Conservation (phyloP, 441 rosid genomes). For the Corymbia calophylla region DNA sequence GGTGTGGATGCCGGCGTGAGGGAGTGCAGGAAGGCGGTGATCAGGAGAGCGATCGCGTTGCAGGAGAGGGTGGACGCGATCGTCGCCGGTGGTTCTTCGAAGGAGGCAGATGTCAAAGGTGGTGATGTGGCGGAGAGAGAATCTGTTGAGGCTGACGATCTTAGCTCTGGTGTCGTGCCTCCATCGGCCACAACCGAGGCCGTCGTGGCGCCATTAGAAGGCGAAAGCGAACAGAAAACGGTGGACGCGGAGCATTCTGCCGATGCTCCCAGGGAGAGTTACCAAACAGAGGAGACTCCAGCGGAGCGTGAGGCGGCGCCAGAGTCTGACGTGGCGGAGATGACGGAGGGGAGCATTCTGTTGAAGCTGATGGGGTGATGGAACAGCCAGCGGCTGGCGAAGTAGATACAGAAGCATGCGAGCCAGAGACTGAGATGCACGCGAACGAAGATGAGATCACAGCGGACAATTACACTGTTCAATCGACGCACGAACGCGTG, state of each 20-base stretch:
- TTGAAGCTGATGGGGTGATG: neutral
- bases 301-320: neutral
- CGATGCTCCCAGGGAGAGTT: neutral
- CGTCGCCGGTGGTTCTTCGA: neutral
- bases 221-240: neutral
- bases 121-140: neutral
- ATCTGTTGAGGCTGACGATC: neutral
- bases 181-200: neutral
- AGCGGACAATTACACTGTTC: neutral
- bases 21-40: constrained; percentile 42
- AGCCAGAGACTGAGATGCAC: neutral
- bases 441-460: neutral
- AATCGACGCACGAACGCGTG: neutral
- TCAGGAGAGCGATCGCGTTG: constrained; percentile 39
- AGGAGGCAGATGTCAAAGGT: neutral
- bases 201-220: neutral
- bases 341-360: neutral
- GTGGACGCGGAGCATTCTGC: neutral
- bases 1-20: constrained; percentile 53
- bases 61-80: constrained; percentile 49
- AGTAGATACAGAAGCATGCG: neutral
- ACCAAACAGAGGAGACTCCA: neutral
- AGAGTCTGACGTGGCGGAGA: neutral
- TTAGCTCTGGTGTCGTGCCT: neutral
- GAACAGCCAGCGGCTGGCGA: neutral